Conservation (phyloP, 2,329 filamentous ascomycete species). For the Clathrospora elynae region DNA sequence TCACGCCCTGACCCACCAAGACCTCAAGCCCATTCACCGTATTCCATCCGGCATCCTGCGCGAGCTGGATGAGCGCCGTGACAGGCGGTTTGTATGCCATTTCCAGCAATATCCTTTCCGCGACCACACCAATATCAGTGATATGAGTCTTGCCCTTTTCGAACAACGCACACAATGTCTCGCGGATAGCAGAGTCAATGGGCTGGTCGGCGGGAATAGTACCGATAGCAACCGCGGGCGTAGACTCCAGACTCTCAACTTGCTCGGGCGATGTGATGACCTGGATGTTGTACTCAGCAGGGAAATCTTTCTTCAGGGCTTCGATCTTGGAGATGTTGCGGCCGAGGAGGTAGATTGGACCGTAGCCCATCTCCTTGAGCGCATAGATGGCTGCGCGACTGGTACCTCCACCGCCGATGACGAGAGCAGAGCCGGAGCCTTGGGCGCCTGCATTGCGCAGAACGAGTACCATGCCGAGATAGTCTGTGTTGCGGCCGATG, state of each 20-base stretch:
- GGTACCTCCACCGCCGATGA: conserved; percentile 90
- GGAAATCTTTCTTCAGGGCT: conserved; percentile 73
- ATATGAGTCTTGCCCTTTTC: conserved; percentile 33
- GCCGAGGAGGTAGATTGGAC: conserved; percentile 84
- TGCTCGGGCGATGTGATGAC: conserved; percentile 57
- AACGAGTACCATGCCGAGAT: conserved; percentile 85
- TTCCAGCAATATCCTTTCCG: conserved; percentile 70
- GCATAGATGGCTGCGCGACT: conserved; percentile 90
- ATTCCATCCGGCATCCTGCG: conserved; percentile 76
- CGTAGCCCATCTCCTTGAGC: conserved; percentile 79
- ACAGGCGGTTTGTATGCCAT: conserved; percentile 94
- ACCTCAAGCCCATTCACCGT: conserved; percentile 89
- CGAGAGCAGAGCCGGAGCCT: conserved; percentile 65
- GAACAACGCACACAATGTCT: conserved; percentile 65
- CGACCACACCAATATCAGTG: conserved; percentile 22
- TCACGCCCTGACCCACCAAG: conserved; percentile 79
- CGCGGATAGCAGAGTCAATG: conserved; percentile 72
- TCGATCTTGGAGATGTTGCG: conserved; percentile 72
- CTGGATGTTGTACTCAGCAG: conserved; percentile 70
- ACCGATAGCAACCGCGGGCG: conserved; percentile 77
- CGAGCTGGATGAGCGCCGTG: conserved; percentile 84
- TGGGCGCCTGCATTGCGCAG: conserved; percentile 68
- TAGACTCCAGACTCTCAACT: conserved; percentile 52
- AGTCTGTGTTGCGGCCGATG: conserved; percentile 92
- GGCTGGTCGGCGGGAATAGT: conserved; percentile 89